Conservation (phyloP, 176 grass and related monocot species). For the Aegilops umbellulata region DNA sequence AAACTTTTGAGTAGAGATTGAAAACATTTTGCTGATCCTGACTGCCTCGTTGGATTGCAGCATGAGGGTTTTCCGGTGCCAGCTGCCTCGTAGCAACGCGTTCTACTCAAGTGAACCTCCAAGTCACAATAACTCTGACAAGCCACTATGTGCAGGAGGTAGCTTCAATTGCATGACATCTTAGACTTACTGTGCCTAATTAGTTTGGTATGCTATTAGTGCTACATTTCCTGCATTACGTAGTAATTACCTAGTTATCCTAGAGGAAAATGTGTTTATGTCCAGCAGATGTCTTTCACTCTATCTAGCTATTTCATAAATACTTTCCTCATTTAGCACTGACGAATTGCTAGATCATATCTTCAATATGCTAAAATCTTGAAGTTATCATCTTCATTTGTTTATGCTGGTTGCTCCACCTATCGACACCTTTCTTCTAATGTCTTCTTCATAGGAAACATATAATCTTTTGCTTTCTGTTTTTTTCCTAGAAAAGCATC, state of each 20-base stretch:
- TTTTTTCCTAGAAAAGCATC: neutral
- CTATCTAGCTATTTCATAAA: neutral
- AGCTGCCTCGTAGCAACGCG: constrained; percentile 64
- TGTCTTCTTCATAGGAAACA: neutral
- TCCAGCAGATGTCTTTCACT: neutral
- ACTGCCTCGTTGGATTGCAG: constrained; percentile 44
- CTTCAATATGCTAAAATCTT: constrained; percentile 14
- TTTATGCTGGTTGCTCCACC: constrained; percentile 7
- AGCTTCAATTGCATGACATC: neutral
- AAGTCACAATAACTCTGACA: constrained; percentile 51
- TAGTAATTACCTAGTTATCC: neutral
- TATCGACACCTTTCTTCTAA: constrained; percentile 1
- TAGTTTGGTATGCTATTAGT: neutral
- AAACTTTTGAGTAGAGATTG: neutral
- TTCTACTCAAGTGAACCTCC: constrained; percentile 73
- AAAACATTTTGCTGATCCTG: constrained; percentile 30
- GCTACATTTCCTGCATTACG: neutral
- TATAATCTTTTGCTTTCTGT: neutral
- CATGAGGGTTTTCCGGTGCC: constrained; percentile 83
- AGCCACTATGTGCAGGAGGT: constrained; percentile 74
- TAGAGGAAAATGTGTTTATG: neutral
- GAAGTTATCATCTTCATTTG: neutral
- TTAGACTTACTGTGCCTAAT: neutral
- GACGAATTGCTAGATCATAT: neutral
- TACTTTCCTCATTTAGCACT: neutral